Evolutionary conservation across 345 rosid genomes (phyloP).

Genomic region (Salix udensis): DNA sequence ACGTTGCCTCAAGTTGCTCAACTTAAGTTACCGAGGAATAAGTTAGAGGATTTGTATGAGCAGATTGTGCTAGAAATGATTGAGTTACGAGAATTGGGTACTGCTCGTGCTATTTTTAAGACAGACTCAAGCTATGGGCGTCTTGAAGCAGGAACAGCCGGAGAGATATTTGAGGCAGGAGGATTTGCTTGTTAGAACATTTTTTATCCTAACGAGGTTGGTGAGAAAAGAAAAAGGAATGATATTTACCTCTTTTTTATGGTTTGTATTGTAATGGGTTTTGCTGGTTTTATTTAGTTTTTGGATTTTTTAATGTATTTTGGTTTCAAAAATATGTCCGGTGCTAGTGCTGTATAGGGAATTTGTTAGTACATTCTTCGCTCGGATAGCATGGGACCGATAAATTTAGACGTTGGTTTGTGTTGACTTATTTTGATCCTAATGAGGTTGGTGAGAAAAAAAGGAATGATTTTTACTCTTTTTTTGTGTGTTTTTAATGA

Average conservation of each 20-base stretch:
- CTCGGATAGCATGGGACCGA: no score
- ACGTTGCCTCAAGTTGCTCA: no score
- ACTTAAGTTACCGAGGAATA: constrained; percentile 62
- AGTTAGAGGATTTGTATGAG: constrained; percentile 48
- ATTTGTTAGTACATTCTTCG: no score
- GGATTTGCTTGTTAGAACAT: constrained; percentile 78
- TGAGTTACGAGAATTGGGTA: constrained; percentile 89
- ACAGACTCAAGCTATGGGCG: constrained; percentile 99
- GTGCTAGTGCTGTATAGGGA: no score
- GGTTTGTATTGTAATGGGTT: no score
- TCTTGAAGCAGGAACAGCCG: constrained; percentile 80
- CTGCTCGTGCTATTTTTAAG: constrained; percentile 89
- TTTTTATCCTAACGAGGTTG: no score
- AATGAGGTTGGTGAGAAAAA: constrained; percentile 53
- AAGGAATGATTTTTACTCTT: neutral
- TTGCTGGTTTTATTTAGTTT: no score
- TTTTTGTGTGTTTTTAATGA: neutral
- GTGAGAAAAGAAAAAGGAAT: no score
- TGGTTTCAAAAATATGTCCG: no score
- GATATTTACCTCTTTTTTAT: no score
- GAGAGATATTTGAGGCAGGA: constrained; percentile 63
- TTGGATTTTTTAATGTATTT: no score
- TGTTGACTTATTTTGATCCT: constrained; percentile 71
- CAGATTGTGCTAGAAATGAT: constrained; percentile 99
- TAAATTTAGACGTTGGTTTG: no score